Base-by-base conservation (phyloP, 2,329 filamentous ascomycete species). In the Diaporthe ilicicola region DNA sequence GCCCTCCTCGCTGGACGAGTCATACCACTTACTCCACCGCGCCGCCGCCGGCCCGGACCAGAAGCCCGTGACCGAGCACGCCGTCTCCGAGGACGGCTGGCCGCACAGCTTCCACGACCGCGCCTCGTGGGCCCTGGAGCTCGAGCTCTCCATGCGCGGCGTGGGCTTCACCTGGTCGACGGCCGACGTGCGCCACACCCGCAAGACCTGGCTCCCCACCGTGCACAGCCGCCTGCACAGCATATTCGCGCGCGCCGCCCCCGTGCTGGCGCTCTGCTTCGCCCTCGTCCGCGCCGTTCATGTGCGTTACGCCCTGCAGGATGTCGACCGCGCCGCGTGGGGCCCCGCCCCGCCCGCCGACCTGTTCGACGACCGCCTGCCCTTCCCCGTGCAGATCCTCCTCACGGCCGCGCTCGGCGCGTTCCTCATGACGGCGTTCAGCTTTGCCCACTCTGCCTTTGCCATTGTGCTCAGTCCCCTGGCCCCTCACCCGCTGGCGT, bases 151-250 rank as follows among this genome's bases (percentile, higher is more conserved):
- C 46, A 84, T 84, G 82, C 78, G 82, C 17, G 82, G 82, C 22
- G 80, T 82, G 8, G 82, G 82, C 50, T 84, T 84, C 74, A 83
- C 82, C 0, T 84, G 82, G 82, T 82, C 81, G 24, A 84, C 81
- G 2, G 82, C 82, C 7, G 82, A 84, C 67, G 81, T 84, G 2
- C 78, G 82, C 12, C 82, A 84, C 72, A 82, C 82, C 6, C 79
- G 79, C 39, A 81, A 81, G 73, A 84, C 82, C 0, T 84, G 82
- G 82, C 74, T 83, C 6, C 82, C 82, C 0, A 83, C 80, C 3
- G 77, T 81, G 10, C 68, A 73, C 22, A 82, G 83, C 65, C 77
- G 82, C 7, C 50, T 81, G 12, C 82, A 84, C 71, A 82, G 79
- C 61, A 81, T 84, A 32, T 53, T 80, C 19, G 75, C 82, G 17